phyloP scores from a whole-genome alignment of 2,329 filamentous ascomycete genomes.

The Elsinoe fawcettii region DNA sequence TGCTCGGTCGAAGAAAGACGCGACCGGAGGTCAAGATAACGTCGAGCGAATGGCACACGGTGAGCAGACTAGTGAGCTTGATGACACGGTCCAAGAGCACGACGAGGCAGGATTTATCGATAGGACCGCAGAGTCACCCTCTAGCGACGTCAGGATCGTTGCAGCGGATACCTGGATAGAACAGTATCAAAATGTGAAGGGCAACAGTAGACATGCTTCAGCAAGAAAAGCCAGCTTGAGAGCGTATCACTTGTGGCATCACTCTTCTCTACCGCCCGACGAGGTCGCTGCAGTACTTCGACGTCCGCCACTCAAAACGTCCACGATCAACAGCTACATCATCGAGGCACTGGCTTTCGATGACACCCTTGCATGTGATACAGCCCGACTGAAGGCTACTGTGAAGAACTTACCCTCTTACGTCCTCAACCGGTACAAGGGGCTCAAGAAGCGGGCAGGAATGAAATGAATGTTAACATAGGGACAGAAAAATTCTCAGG shows the following conservation, averaged over 20 bases:
- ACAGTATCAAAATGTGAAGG: background rate
- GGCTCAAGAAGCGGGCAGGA: constrained; percentile 2
- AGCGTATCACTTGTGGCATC: constrained; percentile 59
- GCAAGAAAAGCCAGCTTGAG: constrained; percentile 36
- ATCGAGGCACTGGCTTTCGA: constrained; percentile 48
- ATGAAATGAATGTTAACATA: background rate
- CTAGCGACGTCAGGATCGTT: constrained; percentile 8
- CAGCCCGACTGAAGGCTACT: constrained; percentile 22
- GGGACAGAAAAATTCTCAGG: background rate
- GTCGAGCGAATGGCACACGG: background rate
- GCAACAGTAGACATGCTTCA: background rate
- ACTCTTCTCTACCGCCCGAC: constrained; percentile 42
- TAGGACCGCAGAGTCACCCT: constrained; percentile 4
- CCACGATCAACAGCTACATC: constrained; percentile 54
- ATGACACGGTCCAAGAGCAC: constrained; percentile 20
- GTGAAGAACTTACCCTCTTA: constrained; percentile 23
- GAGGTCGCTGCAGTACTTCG: constrained; percentile 51
- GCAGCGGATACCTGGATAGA: constrained; percentile 20
- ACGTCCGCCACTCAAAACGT: constrained; percentile 50
- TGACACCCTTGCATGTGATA: constrained; percentile 41
- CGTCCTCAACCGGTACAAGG: constrained; percentile 19
- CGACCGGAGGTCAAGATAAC: too few species aligned
- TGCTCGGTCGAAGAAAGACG: background rate
- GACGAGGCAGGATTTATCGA: constrained; percentile 28
- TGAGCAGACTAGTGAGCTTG: constrained; percentile 8